phyloP scores from a whole-genome alignment of 257 asterid species.

The Nicotiana tomentosiformis region DNA sequence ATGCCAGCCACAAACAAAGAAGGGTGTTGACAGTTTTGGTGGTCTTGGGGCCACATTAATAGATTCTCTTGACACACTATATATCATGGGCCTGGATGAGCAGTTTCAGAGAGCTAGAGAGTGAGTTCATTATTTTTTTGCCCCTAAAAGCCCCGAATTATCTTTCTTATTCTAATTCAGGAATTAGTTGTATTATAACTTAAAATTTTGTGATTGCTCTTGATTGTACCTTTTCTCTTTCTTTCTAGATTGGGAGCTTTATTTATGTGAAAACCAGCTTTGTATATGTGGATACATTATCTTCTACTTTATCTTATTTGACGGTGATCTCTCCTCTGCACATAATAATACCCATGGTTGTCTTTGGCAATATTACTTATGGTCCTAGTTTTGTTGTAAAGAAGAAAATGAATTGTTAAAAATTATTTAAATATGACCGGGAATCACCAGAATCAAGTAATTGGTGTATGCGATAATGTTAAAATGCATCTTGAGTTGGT shows the following conservation, averaged over 20 bases:
- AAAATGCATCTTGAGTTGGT: neutral
- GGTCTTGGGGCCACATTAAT: conserved; percentile 98
- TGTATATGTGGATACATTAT: neutral
- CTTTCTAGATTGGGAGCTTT: neutral
- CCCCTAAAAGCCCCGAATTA: neutral
- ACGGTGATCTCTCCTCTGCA: neutral
- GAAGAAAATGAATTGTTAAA: neutral
- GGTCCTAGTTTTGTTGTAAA: neutral
- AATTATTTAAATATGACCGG: neutral
- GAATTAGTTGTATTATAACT: too few species aligned
- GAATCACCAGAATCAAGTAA: neutral
- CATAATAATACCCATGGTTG: neutral
- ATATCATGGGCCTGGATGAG: conserved; percentile 94
- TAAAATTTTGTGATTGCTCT: too few species aligned
- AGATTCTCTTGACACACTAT: conserved; percentile 92
- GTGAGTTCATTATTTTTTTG: conserved; percentile 43
- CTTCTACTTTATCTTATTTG: neutral
- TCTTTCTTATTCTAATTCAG: neutral
- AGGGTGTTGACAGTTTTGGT: conserved; percentile 93
- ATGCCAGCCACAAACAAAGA: conserved; percentile 85
- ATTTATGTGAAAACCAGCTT: neutral
- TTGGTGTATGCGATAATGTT: neutral
- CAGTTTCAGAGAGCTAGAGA: conserved; percentile 90
- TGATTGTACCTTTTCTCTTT: too few species aligned
- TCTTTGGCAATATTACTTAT: neutral